A percentile compares a stretch with the other conserved stretches of the same genome.
phyloP scores from a whole-genome alignment of 768 basidiomycete species.

The Lepiota subincarnata region DNA sequence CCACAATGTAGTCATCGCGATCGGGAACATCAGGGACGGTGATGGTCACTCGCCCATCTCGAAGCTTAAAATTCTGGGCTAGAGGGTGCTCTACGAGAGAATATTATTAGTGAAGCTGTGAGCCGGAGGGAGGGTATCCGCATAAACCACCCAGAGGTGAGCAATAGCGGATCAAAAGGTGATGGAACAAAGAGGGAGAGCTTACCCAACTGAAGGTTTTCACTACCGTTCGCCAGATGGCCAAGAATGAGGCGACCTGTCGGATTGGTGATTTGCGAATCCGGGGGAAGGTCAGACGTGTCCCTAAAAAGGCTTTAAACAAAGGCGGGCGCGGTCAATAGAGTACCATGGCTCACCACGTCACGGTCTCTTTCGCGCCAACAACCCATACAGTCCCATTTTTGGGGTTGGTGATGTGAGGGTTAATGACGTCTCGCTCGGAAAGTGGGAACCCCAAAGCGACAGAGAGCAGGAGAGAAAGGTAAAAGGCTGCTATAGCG shows the following conservation, averaged over 20 bases:
- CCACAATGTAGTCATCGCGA: constrained; percentile 53
- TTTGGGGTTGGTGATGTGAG: constrained; percentile 46
- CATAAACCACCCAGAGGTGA: neutral
- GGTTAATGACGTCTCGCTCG: constrained; percentile 43
- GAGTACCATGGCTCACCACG: constrained; percentile 38
- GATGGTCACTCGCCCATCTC: constrained; percentile 42
- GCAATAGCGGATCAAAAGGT: neutral
- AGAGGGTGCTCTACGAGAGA: constrained; percentile 49
- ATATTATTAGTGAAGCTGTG: neutral
- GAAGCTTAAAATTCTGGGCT: constrained; percentile 50
- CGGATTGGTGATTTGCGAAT: constrained; percentile 43
- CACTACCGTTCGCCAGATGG: constrained; percentile 36
- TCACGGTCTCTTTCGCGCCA: constrained; percentile 43
- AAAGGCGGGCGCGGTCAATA: neutral
- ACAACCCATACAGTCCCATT: constrained; percentile 45
- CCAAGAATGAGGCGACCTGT: constrained; percentile 52
- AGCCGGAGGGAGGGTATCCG: too few species aligned
- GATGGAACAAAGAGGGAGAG: neutral
- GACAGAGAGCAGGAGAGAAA: constrained; percentile 25
- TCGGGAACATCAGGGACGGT: constrained; percentile 46
- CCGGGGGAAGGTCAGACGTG: constrained; percentile 40
- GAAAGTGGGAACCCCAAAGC: constrained; percentile 34
- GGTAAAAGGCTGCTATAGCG: constrained; percentile 23
- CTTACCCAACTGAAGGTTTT: constrained; percentile 54
- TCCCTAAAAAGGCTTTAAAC: constrained; percentile 34